These are phyloP conservation scores for Lippia alba DNA, from an alignment of 305 asterid species.

Conservation along the genomic window DNA sequence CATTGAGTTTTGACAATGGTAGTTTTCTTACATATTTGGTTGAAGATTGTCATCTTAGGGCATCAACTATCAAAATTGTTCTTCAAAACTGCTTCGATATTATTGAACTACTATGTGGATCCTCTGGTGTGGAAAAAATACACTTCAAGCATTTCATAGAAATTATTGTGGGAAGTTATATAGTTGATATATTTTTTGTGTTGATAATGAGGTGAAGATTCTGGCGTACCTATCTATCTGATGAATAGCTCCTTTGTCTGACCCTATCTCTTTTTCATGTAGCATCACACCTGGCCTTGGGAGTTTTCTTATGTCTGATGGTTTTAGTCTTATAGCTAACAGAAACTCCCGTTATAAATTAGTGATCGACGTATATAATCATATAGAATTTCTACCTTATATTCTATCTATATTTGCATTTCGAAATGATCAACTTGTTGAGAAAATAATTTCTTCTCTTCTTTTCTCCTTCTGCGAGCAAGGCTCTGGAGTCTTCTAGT, in stretches of 20 bases:
- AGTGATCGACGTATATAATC: constrained; percentile 14
- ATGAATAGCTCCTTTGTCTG: constrained; percentile 24
- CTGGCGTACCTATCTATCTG: constrained; percentile 14
- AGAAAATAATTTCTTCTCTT: constrained; percentile 24
- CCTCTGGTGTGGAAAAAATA: constrained; percentile 13
- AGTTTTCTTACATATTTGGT: constrained; percentile 8
- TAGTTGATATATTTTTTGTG: constrained; percentile 14
- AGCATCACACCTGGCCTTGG: not conserved
- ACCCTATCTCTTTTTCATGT: constrained; percentile 7
- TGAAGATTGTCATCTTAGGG: constrained; percentile 13
- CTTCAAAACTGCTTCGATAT: constrained; percentile 9
- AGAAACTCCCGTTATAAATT: constrained; percentile 15
- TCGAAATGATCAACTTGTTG: constrained; percentile 19
- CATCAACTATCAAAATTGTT: not conserved
- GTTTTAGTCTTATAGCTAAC: constrained; percentile 1
- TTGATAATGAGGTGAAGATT: constrained; percentile 25
- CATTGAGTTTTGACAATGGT: constrained; percentile 21
- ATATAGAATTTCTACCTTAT: constrained; percentile 5
- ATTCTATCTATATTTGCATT: constrained; percentile 22
- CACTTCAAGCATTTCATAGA: constrained; percentile 9
- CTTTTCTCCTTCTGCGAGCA: constrained; percentile 36
- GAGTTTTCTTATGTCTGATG: not conserved
- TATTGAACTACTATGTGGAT: not conserved
- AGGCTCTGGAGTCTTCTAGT: constrained; percentile 94
- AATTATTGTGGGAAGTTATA: constrained; percentile 18